Evolutionary conservation across 2,329 filamentous ascomycete genomes (phyloP).

Genomic region (Aspergillus candidus): DNA sequence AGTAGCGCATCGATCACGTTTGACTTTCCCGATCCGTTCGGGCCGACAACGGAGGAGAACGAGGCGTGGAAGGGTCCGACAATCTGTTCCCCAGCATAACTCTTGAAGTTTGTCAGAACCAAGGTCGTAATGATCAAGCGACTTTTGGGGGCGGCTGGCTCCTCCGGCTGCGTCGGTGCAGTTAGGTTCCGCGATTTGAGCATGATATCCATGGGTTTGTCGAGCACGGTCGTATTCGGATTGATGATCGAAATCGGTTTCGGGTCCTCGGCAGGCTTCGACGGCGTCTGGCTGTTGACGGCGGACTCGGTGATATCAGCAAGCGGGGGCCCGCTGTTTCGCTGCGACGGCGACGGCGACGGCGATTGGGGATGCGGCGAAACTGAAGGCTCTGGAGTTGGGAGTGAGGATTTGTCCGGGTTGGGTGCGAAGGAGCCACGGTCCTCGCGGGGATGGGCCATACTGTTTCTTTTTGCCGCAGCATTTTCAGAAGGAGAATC

Average conservation of each 20-base stretch:
- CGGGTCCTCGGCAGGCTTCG: constrained; percentile 37
- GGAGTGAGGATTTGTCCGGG: constrained; percentile 37
- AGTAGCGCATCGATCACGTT: constrained; percentile 97
- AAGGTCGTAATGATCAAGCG: constrained; percentile 91
- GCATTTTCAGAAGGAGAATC: constrained; percentile 50
- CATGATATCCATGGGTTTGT: constrained; percentile 90
- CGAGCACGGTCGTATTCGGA: constrained; percentile 68
- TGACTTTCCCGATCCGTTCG: constrained; percentile 96
- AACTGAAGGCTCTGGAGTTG: constrained; percentile 47
- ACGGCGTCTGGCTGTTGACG: constrained; percentile 54
- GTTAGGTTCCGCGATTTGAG: constrained; percentile 73
- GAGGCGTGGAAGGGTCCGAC: constrained; percentile 96
- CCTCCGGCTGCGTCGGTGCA: constrained; percentile 54
- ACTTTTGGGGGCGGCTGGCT: constrained; percentile 70
- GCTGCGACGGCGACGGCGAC: constrained; percentile 25
- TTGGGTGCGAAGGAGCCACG: constrained; percentile 37
- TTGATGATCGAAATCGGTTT: constrained; percentile 59
- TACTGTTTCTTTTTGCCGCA: constrained; percentile 62
- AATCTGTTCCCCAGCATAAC: constrained; percentile 90
- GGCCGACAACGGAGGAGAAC: constrained; percentile 95
- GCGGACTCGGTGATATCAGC: constrained; percentile 66
- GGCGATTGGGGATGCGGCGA: constrained; percentile 44
- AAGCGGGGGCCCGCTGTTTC: constrained; percentile 54
- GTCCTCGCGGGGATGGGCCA: constrained; percentile 35
- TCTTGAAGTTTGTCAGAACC: constrained; percentile 95